Base-by-base conservation (phyloP, 164 flowering plant species). In the Macadamia tetraphylla region DNA sequence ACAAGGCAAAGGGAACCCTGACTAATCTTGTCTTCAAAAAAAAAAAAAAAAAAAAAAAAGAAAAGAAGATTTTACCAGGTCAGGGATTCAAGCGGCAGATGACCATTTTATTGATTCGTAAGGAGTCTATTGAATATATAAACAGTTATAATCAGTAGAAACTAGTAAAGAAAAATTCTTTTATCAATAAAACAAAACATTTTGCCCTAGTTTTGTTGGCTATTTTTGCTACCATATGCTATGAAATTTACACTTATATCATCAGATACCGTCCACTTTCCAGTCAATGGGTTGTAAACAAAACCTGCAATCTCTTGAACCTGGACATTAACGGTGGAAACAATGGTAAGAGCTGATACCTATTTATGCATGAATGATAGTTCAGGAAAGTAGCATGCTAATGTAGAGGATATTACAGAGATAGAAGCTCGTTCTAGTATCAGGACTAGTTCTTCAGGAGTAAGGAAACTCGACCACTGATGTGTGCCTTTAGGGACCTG, bases 271-370 rank as follows among this genome's bases (percentile, higher is more conserved):
- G 76, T 69, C 97, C 99, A 94, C 71, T 77, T 71, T 58, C 96
- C 96, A 9, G 87, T 84, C 73, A 92, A 75, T 11, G 97, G 99
- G 75, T 85, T 81, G 80, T 82, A 90, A 32, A 78, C 88, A 75
- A 94, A 88, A 15, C 98, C 99, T 49, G 98, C 98, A 83, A 86
- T 83, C 85, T 90, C 99, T 70, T 89, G 72, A 12, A 90, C 94
- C 97, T 94, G 80, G 40, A 76, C 23, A 72, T 53, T 32, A 2
- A 53, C 49, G 72, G 17, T 35, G 57, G 67, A 31, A 60, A n/a
- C 3, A 53, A 68, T 53, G 42, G 65, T 6, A 12, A 44, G n/a
- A 35, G 23, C 58, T 35, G 6, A 51, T 29, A 29, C 29, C 9
- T 23, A 46, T 17, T 43, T 15, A 29, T n/a, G n/a, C n/a, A n/a